These are phyloP conservation scores for Mycena epipterygia DNA, from an alignment of 768 basidiomycete species.

Conservation along the genomic window DNA sequence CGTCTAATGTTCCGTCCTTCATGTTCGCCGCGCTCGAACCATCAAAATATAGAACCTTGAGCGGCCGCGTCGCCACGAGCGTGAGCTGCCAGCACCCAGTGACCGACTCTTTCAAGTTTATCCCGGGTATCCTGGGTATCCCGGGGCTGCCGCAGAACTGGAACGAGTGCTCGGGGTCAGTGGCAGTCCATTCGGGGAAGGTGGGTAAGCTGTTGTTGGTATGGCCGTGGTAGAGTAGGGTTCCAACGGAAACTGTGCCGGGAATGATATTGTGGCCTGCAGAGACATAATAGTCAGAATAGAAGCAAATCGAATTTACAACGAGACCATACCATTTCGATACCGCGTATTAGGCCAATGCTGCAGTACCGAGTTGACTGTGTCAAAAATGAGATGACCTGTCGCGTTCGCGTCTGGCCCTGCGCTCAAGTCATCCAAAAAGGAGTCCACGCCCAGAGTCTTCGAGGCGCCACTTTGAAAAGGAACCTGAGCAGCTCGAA, in stretches of 20 bases:
- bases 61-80: constrained; percentile 50
- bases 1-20: constrained; percentile 56
- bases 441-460: background rate
- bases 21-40: constrained; percentile 64
- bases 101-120: background rate
- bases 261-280: constrained; percentile 41
- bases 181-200: constrained; percentile 36
- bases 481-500: background rate
- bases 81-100: constrained; percentile 58
- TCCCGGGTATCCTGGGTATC: too few species aligned
- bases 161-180: constrained; percentile 40
- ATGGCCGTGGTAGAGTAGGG: constrained; percentile 42
- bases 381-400: constrained; percentile 17
- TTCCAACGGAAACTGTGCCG: constrained; percentile 37
- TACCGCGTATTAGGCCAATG: constrained; percentile 25
- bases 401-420: constrained; percentile 1
- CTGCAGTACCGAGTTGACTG: too few species aligned
- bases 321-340: constrained; percentile 11
- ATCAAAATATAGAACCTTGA: constrained; percentile 67
- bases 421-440: background rate
- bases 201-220: constrained; percentile 21
- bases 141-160: background rate
- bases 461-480: background rate
- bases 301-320: background rate
- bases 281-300: background rate